Conservation (phyloP, 2,329 filamentous ascomycete genomes). For the Shiraia bambusicola region DNA sequence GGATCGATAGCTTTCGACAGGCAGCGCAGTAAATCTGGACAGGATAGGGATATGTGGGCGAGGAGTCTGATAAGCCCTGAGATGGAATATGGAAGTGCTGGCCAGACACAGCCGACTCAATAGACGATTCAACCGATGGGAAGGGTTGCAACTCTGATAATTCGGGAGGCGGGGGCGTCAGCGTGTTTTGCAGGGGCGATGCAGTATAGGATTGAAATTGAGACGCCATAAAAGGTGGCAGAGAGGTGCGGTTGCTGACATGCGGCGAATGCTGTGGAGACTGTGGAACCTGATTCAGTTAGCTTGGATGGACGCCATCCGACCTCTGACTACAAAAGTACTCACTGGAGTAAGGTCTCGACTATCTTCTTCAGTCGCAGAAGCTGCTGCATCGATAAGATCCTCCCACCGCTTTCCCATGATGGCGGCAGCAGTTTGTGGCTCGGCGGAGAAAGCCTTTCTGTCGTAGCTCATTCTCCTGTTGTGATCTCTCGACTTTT, state of each 20-base stretch:
- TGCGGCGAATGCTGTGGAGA: slow-evolving; percentile 56
- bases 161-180: slow-evolving; percentile 71
- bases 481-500: slow-evolving; percentile 72
- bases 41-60: slow-evolving; percentile 53
- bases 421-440: slow-evolving; percentile 67
- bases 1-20: slow-evolving; percentile 73
- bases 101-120: slow-evolving; percentile 69
- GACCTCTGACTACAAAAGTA: slow-evolving; percentile 31
- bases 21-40: slow-evolving; percentile 92
- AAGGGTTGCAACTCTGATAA: slow-evolving; percentile 65
- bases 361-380: slow-evolving; percentile 89
- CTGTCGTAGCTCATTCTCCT: slow-evolving; percentile 72
- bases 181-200: slow-evolving; percentile 84
- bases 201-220: slow-evolving; percentile 73
- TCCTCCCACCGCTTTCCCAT: slow-evolving; percentile 95
- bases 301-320: slow-evolving; percentile 13
- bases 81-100: slow-evolving; percentile 63
- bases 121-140: slow-evolving; percentile 82
- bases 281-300: slow-evolving; percentile 45
- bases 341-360: slow-evolving; percentile 82
- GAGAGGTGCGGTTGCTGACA: slow-evolving; percentile 57
- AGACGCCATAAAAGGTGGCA: slow-evolving; percentile 58
- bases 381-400: slow-evolving; percentile 90
- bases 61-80: slow-evolving; percentile 57
- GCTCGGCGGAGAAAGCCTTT: slow-evolving; percentile 85